A percentile compares a stretch with the other conserved stretches of the same genome.
Conservation (phyloP, 805 yeast genomes). For the Wickerhamiella musiphila region DNA sequence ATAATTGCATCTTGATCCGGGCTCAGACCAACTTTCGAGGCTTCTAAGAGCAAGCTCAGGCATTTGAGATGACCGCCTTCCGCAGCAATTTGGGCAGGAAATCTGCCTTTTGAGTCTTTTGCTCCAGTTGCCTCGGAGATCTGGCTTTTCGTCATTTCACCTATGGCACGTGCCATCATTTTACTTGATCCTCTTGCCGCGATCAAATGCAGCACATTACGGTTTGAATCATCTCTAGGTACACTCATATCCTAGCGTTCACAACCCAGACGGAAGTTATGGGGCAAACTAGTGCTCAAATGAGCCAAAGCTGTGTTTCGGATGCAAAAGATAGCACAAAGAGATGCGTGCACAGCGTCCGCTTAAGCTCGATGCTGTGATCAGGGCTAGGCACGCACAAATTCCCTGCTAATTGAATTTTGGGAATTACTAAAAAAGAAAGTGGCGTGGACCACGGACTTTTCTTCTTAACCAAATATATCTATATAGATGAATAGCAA, state of each 20-base stretch:
- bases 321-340: background rate
- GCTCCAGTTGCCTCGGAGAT: too few relatives aligned
- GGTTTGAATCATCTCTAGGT: slow-evolving; percentile 7
- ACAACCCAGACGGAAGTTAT: background rate
- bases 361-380: too few relatives aligned
- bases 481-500: too few relatives aligned
- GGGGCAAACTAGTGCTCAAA: background rate
- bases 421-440: too few relatives aligned
- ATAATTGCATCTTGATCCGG: slow-evolving; percentile 2
- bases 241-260: slow-evolving; percentile 1
- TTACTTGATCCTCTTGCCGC: slow-evolving; percentile 11
- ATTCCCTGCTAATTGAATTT: too few relatives aligned
- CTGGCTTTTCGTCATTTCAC: slow-evolving; percentile 6
- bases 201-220: slow-evolving; percentile 14
- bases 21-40: slow-evolving; percentile 9
- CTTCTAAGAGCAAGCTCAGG: slow-evolving; percentile 9
- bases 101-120: slow-evolving; percentile 11
- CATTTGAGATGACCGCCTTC: slow-evolving; percentile 10
- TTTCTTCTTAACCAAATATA: too few relatives aligned
- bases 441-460: too few relatives aligned
- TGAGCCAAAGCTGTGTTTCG: background rate
- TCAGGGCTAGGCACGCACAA: too few relatives aligned
- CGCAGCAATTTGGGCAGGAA: slow-evolving; percentile 16
- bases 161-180: slow-evolving; percentile 6
- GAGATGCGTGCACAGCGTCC: too few relatives aligned